These are phyloP conservation scores for Microbotryum silenes-acaulis DNA, from an alignment of 1,284 basidiomycete species.

Conservation along the genomic window DNA sequence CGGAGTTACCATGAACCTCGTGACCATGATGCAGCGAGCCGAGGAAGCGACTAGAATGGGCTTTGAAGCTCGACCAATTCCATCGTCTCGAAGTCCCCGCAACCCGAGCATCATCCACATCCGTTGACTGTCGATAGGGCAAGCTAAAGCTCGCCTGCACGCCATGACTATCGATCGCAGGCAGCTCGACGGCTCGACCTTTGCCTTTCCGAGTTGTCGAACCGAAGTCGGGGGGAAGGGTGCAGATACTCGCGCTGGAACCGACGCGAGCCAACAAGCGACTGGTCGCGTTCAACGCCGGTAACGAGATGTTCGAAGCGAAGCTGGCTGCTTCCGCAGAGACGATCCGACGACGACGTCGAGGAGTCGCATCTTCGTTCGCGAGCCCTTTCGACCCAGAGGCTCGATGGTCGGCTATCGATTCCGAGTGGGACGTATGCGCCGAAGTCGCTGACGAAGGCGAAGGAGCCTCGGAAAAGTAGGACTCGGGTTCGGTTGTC, in stretches of 20 bases:
- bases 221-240: slow-evolving; percentile 22
- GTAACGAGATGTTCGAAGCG: slow-evolving; percentile 11
- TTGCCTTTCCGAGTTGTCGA: slow-evolving; percentile 14
- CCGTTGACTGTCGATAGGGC: too few relatives aligned
- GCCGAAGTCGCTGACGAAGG: background rate
- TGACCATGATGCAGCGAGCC: background rate
- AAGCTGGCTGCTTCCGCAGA: background rate
- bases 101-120: too few relatives aligned
- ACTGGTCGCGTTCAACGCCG: background rate
- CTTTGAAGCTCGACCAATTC: too few relatives aligned
- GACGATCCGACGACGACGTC: background rate
- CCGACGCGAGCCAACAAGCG: slow-evolving; percentile 10
- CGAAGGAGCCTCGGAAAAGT: slow-evolving; percentile 1
- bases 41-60: background rate
- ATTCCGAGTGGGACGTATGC: too few relatives aligned
- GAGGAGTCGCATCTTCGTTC: background rate
- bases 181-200: slow-evolving; percentile 3
- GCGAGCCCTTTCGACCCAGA: too few relatives aligned
- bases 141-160: background rate
- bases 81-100: too few relatives aligned
- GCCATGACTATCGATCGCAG: background rate
- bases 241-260: slow-evolving; percentile 19
- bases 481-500: slow-evolving; percentile 1
- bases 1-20: background rate
- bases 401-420: too few relatives aligned